Base-by-base conservation (phyloP, 2,329 filamentous ascomycete species). In the Tolypocladium tundrense region DNA sequence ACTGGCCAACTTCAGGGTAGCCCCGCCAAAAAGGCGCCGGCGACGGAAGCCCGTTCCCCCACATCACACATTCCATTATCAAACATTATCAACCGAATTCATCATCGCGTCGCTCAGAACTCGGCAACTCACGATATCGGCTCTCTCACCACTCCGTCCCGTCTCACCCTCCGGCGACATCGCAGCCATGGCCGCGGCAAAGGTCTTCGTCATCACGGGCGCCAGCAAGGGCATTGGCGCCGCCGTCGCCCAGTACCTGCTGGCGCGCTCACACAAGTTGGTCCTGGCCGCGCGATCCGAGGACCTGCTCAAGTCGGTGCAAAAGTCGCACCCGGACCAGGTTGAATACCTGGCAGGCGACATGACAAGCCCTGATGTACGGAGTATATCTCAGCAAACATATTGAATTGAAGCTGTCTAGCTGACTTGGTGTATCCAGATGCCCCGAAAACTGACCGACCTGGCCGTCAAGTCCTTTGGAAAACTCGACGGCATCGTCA, bases 401-500 rank as follows among this genome's bases (percentile, higher is more conserved):
- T 3, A 51, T n/a, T 24, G 13, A 55, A 53, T 11, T 43, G 24
- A 31, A 21, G 13, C 4, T 31, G n/a, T 52, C 43, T 27, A 35
- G 31, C 48, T 35, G 7, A 41, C n/a, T 39, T n/a, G 40, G 9
- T 24, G 55, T 60, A 8, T 13, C 19, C 57, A 82, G 80, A 72
- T 88, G 35, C 81, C 84, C 4, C 71, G 79, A 1, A 82, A 82
- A 67, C 81, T 88, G 5, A 83, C 90, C 5, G 77, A 86, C 4
- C 73, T 85, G 1, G 88, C 91, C 0, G 67, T 88, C 13, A 74
- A 81, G 35, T 75, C 81, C 0, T 97, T 90, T 70, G 87, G 86
- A 11, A 78, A 77, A 54, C 73, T 99, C 5, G 91, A 99, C 68
- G 88, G 86, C 1, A 70, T 99, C 51, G 84, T 99, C 14, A 76